Conservation (phyloP, 345 rosid genomes). For the Salix koriyanagi region DNA sequence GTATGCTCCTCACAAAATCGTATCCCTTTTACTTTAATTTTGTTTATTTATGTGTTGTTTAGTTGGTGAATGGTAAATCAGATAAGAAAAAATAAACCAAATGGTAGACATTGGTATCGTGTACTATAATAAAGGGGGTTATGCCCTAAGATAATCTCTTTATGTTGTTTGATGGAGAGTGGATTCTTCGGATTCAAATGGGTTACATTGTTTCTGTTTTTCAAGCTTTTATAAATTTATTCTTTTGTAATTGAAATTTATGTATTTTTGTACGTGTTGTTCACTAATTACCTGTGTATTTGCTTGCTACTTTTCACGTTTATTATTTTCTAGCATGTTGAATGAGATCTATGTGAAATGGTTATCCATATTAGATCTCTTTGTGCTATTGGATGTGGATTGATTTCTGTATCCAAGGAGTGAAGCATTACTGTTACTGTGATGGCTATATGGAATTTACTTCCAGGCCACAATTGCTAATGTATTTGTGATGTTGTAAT, state of each 20-base stretch:
- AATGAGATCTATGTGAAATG: no score
- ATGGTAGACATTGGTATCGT: neutral
- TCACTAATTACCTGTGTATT: no score
- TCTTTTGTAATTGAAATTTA: no score
- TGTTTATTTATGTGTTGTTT: neutral
- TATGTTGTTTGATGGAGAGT: neutral
- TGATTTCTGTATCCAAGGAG: no score
- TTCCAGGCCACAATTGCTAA: no score
- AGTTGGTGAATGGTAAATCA: neutral
- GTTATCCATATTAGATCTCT: no score
- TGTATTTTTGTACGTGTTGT: no score
- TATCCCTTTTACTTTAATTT: neutral
- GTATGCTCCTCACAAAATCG: constrained; percentile 33
- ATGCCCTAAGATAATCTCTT: neutral
- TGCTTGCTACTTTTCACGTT: no score
- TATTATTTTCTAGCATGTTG: no score
- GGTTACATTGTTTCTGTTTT: neutral
- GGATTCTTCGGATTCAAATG: neutral
- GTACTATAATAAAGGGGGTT: neutral
- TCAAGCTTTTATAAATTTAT: neutral
- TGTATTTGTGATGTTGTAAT: neutral
- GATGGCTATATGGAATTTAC: no score
- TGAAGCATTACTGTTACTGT: no score
- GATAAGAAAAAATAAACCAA: neutral
- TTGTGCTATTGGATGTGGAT: no score